Evolutionary conservation across 176 grass and related monocot species (phyloP).

Genomic region (Hsuehochloa calcarea): DNA sequence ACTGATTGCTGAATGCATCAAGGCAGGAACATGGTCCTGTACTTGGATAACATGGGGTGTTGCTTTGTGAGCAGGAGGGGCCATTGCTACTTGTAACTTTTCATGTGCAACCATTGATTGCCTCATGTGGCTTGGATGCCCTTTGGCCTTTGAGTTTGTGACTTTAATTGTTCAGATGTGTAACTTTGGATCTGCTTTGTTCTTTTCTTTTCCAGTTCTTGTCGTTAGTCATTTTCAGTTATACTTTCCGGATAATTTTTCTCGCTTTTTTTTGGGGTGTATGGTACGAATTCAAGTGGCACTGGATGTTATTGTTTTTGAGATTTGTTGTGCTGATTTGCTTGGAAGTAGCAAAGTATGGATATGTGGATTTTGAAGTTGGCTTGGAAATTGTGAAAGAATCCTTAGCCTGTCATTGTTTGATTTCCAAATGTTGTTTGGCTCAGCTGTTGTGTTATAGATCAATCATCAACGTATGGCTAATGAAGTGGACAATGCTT

Average conservation of each 20-base stretch:
- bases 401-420: neutral
- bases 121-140: slow-evolving; percentile 34
- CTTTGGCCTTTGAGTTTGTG: neutral
- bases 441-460: neutral
- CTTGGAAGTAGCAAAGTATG: neutral
- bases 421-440: neutral
- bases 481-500: neutral
- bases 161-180: slow-evolving; percentile 23
- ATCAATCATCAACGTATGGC: neutral
- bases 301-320: neutral
- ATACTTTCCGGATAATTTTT: neutral
- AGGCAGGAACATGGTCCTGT: slow-evolving; percentile 30
- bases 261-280: neutral
- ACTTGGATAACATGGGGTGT: slow-evolving; percentile 40
- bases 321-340: slow-evolving; percentile 1
- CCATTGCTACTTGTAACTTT: slow-evolving; percentile 8
- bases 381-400: neutral
- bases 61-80: slow-evolving; percentile 7
- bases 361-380: neutral
- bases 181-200: slow-evolving; percentile 5
- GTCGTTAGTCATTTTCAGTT: slow-evolving; percentile 6
- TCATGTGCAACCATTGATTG: slow-evolving; percentile 44
- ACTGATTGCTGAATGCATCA: slow-evolving; percentile 31
- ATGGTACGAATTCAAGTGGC: neutral
- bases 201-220: neutral